phyloP scores from a whole-genome alignment of 441 rosid genomes.

The Populus hybrid region DNA sequence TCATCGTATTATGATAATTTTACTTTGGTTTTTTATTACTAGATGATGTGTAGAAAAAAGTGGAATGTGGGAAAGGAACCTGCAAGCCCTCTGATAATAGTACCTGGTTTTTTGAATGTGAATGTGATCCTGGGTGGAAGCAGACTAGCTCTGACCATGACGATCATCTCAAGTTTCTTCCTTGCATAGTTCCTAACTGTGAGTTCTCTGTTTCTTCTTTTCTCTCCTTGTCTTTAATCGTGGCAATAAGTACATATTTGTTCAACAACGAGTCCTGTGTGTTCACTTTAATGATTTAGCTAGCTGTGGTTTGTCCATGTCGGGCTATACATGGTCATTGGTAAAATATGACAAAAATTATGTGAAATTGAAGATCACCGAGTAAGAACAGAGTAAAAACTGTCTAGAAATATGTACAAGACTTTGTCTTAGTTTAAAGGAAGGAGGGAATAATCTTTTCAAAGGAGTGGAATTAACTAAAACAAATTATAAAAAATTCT shows the following conservation, averaged over 20 bases:
- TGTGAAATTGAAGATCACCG: not conserved
- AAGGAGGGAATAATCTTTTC: not conserved
- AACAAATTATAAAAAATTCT: not conserved
- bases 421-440: not conserved
- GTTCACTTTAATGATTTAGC: not conserved
- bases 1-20: not conserved
- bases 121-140: conserved; percentile 79
- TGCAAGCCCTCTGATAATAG: conserved; percentile 50
- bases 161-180: conserved; percentile 61
- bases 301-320: not conserved
- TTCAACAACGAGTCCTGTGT: not conserved
- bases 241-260: not conserved
- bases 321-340: not conserved
- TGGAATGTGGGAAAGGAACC: conserved; percentile 69
- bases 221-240: not conserved
- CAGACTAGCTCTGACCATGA: conserved; percentile 30
- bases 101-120: conserved; percentile 45
- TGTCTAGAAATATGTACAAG: not conserved
- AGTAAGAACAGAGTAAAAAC: not conserved
- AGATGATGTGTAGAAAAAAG: conserved; percentile 57
- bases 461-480: not conserved
- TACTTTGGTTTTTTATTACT: not conserved
- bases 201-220: conserved; percentile 23
- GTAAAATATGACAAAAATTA: no score
- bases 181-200: conserved; percentile 87